Evolutionary conservation across 140 eudicot genomes (phyloP).

Genomic region (Erigeron philadelphicus): DNA sequence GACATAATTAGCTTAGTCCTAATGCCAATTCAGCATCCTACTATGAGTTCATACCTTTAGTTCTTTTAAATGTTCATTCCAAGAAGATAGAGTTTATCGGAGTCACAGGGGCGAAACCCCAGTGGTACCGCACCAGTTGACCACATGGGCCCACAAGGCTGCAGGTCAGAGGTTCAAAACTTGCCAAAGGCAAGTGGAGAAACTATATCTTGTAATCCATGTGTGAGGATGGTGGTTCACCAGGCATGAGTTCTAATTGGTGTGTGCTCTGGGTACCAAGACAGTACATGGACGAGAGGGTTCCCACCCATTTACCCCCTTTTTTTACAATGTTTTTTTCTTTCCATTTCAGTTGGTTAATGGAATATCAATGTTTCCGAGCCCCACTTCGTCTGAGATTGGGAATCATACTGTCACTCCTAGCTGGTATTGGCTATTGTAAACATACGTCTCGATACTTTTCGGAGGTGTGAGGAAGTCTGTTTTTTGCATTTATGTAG

Average conservation of each 20-base stretch:
- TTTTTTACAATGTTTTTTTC: neutral
- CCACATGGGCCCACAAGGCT: too few species aligned
- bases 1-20: neutral
- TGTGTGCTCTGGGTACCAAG: too few species aligned
- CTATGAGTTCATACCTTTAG: neutral
- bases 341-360: conserved; percentile 23
- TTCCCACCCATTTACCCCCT: too few species aligned
- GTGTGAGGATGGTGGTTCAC: too few species aligned
- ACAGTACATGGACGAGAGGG: too few species aligned
- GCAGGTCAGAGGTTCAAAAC: too few species aligned
- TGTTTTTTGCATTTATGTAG: neutral
- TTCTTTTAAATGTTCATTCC: neutral
- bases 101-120: neutral
- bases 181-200: too few species aligned
- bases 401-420: conserved; percentile 29
- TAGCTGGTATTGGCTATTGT: conserved; percentile 30
- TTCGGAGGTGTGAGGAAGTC: conserved; percentile 1
- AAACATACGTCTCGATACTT: conserved; percentile 16
- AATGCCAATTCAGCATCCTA: neutral
- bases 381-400: conserved; percentile 29
- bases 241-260: too few species aligned
- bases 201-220: too few species aligned
- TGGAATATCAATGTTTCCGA: conserved; percentile 36
- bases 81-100: neutral
- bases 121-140: too few species aligned